These are phyloP conservation scores for Solanum dulcamara DNA, from an alignment of 257 asterid genomes.

Conservation along the genomic window DNA sequence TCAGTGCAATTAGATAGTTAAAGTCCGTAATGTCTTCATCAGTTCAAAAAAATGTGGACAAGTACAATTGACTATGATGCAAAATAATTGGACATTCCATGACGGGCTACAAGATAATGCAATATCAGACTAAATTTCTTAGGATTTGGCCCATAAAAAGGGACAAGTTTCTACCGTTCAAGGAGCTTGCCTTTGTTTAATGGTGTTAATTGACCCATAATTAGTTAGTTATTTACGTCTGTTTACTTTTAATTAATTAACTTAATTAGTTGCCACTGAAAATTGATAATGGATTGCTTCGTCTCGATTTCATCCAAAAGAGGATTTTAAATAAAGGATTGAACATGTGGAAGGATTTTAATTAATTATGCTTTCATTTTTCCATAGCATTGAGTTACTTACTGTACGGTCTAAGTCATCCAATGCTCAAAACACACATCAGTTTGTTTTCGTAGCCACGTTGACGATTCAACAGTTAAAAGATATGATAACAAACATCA, in stretches of 20 bases:
- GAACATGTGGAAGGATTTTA: neutral
- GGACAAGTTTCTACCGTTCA: too few species aligned
- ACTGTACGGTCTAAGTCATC: neutral
- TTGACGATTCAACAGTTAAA: neutral
- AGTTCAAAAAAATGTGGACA: neutral
- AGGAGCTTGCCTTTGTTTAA: too few species aligned
- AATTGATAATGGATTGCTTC: too few species aligned
- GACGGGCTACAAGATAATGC: neutral
- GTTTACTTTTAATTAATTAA: neutral
- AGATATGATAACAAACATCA: neutral
- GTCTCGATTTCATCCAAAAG: too few species aligned
- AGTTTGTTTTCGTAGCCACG: neutral
- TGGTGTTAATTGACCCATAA: too few species aligned
- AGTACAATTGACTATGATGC: neutral
- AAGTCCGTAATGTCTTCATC: neutral
- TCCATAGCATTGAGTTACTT: too few species aligned
- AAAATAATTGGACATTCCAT: too few species aligned
- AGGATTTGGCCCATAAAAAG: neutral
- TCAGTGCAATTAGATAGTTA: neutral
- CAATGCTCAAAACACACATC: neutral
- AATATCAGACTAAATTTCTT: neutral
- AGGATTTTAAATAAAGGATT: too few species aligned
- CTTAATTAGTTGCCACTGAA: neutral
- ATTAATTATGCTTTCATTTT: neutral
- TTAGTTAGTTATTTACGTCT: too few species aligned